Evolutionary conservation across 2,329 filamentous ascomycete species (phyloP), one percentile per base, ranked within the genome.

Genomic region (Diplodia seriata): DNA sequence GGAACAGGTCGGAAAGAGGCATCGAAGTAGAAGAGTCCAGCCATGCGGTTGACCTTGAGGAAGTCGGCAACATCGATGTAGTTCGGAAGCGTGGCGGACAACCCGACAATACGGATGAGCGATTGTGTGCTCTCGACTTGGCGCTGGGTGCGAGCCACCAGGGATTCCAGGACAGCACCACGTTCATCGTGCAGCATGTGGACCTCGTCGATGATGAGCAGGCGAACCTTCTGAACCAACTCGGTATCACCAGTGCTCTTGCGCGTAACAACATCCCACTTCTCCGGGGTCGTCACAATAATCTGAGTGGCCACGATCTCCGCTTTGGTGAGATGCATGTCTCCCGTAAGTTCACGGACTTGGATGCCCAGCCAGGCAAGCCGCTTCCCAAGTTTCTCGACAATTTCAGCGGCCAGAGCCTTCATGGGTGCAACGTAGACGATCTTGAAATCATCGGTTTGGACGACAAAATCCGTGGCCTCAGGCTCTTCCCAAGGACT

Each of bases 401-500:
- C 98, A 50, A 99, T 91, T 80, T 99, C 95, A 8, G 96, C 95
- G 4, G 96, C 96, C 20, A 99, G 84, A 0, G 95, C 96, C 79
- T 99, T 99, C 96, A 99, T 99, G 0, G 95, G 96, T 1, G 96
- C 95, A 50, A 99, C 95, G 73, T 99, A 99, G 68, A 99, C 93
- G 73, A 99, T 94, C 80, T 99, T 98, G 85, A 98, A 97, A 73
- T 97, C 92, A 64, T 97, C 91, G 0, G 88, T 82, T 68, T 91
- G 86, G n/a, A 97, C 91, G 1, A 86, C 87, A 75, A 97, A 97
- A 49, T 97, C 91, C 0, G 85, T 89, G 0, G 91, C 89, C 66
- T 88, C 82, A 0, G 87, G 87, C 50, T 92, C 84, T 68, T 97
- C 92, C 11, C 90, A 84, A 0, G 94, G 94, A 72, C 89, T 93